A percentile compares a stretch with the other conserved stretches of the same genome.
These are phyloP conservation scores for Leptographium lundbergii DNA, from an alignment of 2,329 filamentous ascomycete genomes.

Conservation along the genomic window DNA sequence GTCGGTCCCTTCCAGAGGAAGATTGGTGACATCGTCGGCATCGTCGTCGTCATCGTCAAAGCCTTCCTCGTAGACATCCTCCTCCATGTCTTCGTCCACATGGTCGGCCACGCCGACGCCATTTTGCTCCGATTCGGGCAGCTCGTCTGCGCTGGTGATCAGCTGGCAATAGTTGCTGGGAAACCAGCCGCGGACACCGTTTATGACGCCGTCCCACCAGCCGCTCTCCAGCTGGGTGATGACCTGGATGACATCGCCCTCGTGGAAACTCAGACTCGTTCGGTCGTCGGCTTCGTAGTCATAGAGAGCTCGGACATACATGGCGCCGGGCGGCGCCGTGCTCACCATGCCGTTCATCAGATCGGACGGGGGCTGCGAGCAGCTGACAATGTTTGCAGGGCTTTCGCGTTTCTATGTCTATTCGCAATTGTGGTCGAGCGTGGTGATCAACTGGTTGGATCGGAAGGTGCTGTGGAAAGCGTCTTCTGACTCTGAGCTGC, in stretches of 20 bases:
- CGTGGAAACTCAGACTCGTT: slow-evolving; percentile 90
- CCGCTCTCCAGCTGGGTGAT: slow-evolving; percentile 96
- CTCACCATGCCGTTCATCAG: slow-evolving; percentile 50
- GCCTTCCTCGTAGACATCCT: slow-evolving; percentile 55
- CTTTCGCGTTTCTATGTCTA: not conserved
- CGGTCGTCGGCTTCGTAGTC: slow-evolving; percentile 97
- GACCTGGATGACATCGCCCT: slow-evolving; percentile 95
- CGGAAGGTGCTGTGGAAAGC: slow-evolving; percentile 5
- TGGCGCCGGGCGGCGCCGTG: slow-evolving; percentile 49
- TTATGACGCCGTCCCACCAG: slow-evolving; percentile 99
- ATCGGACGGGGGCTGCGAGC: slow-evolving; percentile 5
- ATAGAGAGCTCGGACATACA: slow-evolving; percentile 93
- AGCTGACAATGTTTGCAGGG: slow-evolving; percentile 6
- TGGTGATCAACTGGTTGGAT: slow-evolving; percentile 10
- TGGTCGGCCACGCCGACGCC: slow-evolving; percentile 40
- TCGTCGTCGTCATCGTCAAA: slow-evolving; percentile 51
- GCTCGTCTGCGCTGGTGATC: slow-evolving; percentile 63
- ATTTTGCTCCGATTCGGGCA: slow-evolving; percentile 47
- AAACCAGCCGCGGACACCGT: slow-evolving; percentile 95
- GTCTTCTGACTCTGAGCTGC: slow-evolving; percentile 29
- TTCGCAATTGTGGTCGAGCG: slow-evolving; percentile 2
- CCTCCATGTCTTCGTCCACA: slow-evolving; percentile 50
- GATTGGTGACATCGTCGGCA: slow-evolving; percentile 26
- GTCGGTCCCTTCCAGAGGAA: slow-evolving; percentile 57
- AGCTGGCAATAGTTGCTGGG: slow-evolving; percentile 97